Evolutionary conservation across 768 basidiomycete genomes (phyloP).

Genomic region (Inosperma sp.): DNA sequence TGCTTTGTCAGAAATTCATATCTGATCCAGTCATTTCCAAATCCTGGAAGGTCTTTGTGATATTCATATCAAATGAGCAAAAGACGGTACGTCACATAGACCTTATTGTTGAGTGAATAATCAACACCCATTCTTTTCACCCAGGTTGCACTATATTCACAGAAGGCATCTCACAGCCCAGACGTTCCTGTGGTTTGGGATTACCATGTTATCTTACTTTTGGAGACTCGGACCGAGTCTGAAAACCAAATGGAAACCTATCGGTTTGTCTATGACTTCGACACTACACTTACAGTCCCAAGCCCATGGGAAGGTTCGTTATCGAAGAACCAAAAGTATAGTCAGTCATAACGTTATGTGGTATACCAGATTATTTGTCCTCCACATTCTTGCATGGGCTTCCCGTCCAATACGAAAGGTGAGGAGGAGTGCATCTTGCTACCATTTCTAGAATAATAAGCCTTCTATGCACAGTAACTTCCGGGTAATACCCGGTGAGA

Average conservation of each 20-base stretch:
- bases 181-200: constrained; percentile 59
- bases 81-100: constrained; percentile 44
- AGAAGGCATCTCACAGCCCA: constrained; percentile 38
- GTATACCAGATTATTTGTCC: constrained; percentile 40
- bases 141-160: constrained; percentile 64
- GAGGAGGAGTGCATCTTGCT: constrained; percentile 9
- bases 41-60: constrained; percentile 47
- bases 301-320: constrained; percentile 46
- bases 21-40: constrained; percentile 22
- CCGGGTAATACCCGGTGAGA: constrained; percentile 50
- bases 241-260: neutral
- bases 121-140: neutral
- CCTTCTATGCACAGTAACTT: constrained; percentile 39
- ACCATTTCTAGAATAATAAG: neutral
- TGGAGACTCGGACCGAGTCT: constrained; percentile 33
- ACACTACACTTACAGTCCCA: constrained; percentile 49
- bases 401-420: constrained; percentile 43
- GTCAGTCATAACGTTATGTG: constrained; percentile 7
- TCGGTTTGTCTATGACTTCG: constrained; percentile 51
- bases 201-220: constrained; percentile 64
- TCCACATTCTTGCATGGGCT: constrained; percentile 40
- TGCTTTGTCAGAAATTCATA: constrained; percentile 46
- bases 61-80: constrained; percentile 62
- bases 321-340: neutral
- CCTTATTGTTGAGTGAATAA: constrained; percentile 1